Percentiles rank a stretch among this genome's conserved stretches.
These are phyloP conservation scores for Mycena sanguinolenta DNA, from an alignment of 768 basidiomycete species.

Conservation along the genomic window DNA sequence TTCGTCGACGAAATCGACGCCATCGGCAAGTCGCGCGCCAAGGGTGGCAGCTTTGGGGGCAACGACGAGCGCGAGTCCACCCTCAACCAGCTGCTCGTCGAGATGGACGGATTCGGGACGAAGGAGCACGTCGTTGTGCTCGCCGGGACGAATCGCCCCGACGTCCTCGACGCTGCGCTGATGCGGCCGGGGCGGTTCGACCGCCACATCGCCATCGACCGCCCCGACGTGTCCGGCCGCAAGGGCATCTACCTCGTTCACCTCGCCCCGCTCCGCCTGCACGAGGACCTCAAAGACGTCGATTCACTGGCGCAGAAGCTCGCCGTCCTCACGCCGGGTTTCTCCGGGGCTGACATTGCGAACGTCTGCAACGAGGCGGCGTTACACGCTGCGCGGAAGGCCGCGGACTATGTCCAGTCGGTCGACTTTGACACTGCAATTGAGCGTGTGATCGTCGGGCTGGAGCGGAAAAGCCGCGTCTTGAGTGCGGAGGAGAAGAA, in stretches of 20 bases:
- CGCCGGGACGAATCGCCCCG: slow-evolving; percentile 96
- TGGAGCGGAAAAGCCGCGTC: slow-evolving; percentile 96
- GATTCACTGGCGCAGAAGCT: slow-evolving; percentile 88
- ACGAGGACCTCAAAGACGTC: slow-evolving; percentile 63
- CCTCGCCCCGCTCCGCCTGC: slow-evolving; percentile 84
- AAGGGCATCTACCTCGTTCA: slow-evolving; percentile 96
- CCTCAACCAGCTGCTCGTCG: slow-evolving; percentile 96
- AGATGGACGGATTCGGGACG: slow-evolving; percentile 99
- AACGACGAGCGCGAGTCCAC: slow-evolving; percentile 99
- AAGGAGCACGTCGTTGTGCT: slow-evolving; percentile 96
- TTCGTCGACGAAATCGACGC: slow-evolving; percentile 99
- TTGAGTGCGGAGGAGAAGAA: slow-evolving; percentile 97
- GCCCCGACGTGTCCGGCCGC: slow-evolving; percentile 94
- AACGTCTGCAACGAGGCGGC: slow-evolving; percentile 99
- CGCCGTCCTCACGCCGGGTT: slow-evolving; percentile 96
- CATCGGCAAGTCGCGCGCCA: slow-evolving; percentile 93
- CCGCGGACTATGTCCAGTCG: slow-evolving; percentile 82
- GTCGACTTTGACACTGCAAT: slow-evolving; percentile 97
- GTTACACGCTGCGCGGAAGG: slow-evolving; percentile 90
- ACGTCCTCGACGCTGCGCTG: slow-evolving; percentile 95
- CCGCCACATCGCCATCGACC: slow-evolving; percentile 94
- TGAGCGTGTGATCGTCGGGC: slow-evolving; percentile 96
- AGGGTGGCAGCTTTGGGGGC: slow-evolving; percentile 81
- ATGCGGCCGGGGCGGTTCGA: slow-evolving; percentile 99
- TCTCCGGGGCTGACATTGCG: slow-evolving; percentile 98